A percentile compares a stretch with the other conserved stretches of the same genome.
These are phyloP conservation scores for Lizonia empirigonia DNA, from an alignment of 2,329 filamentous ascomycete genomes.

Conservation along the genomic window DNA sequence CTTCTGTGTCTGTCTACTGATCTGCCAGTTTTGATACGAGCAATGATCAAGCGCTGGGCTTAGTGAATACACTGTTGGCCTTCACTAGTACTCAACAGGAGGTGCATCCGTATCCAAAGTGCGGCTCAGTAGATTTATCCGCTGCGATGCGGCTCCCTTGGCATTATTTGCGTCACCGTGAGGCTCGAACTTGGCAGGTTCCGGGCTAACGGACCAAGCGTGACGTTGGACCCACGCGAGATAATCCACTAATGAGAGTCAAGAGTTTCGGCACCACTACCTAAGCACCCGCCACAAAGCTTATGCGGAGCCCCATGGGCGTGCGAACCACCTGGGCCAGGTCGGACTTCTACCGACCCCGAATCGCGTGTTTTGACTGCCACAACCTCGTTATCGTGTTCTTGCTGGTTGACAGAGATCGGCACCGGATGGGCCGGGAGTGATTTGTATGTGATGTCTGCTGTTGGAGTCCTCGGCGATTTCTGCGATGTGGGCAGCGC, in stretches of 20 bases:
- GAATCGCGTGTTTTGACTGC: background rate
- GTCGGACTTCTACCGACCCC: conserved; percentile 11
- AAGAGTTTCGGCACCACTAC: conserved; percentile 13
- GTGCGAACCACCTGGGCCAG: conserved; percentile 7
- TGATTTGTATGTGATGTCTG: conserved; percentile 13
- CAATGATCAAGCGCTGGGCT: background rate
- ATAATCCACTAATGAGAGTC: conserved; percentile 18
- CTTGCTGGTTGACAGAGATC: conserved; percentile 7
- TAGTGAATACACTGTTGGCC: background rate
- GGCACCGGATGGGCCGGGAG: conserved; percentile 18
- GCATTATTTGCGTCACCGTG: conserved; percentile 18
- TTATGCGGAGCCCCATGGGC: conserved; percentile 31
- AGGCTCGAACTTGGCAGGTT: conserved; percentile 5
- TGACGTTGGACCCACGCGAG: conserved; percentile 1
- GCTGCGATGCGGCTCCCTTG: conserved; percentile 7
- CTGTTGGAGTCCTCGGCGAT: conserved; percentile 2
- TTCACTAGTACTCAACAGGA: conserved; percentile 11
- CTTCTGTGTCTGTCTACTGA: conserved; percentile 1
- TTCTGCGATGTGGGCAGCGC: conserved; percentile 5
- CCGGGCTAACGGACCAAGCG: conserved; percentile 1
- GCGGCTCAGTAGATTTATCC: conserved; percentile 3
- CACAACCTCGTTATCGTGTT: conserved; percentile 8
- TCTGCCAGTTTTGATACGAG: background rate
- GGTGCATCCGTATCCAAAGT: conserved; percentile 4
- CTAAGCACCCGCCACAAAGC: conserved; percentile 20